phyloP scores from a whole-genome alignment of 768 basidiomycete genomes.

The Lactarius psammicola region DNA sequence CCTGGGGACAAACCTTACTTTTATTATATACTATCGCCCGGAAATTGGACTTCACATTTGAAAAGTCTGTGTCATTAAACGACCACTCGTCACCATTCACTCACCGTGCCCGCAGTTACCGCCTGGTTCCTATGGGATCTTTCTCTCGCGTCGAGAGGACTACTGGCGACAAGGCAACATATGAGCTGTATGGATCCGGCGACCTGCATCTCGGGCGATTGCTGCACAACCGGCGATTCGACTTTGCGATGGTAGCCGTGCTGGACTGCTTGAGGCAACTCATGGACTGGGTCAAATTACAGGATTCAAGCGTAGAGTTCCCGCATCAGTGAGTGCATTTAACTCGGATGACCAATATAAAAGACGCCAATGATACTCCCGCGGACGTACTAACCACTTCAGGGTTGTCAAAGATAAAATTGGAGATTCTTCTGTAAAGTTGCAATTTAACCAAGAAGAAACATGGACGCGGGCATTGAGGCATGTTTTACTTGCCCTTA shows the following conservation, averaged over 20 bases:
- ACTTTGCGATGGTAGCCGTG: constrained; percentile 94
- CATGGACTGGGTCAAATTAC: constrained; percentile 77
- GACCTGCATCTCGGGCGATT: constrained; percentile 86
- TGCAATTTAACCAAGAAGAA: constrained; percentile 95
- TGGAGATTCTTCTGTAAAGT: constrained; percentile 89
- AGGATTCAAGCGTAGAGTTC: constrained; percentile 72
- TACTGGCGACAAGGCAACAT: constrained; percentile 75
- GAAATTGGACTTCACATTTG: constrained; percentile 87
- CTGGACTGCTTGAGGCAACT: constrained; percentile 92
- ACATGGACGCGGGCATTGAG: constrained; percentile 92
- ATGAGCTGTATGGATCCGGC: constrained; percentile 94
- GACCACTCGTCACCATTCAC: constrained; percentile 11
- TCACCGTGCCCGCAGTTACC: constrained; percentile 56
- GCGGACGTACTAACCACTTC: background rate
- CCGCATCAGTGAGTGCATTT: constrained; percentile 73
- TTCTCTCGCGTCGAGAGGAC: constrained; percentile 89
- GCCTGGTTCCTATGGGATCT: constrained; percentile 90
- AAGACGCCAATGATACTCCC: background rate
- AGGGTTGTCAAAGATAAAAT: constrained; percentile 92
- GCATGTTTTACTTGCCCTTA: constrained; percentile 85
- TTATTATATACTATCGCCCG: constrained; percentile 87
- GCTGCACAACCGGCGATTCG: constrained; percentile 93
- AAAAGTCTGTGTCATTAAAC: constrained; percentile 53
- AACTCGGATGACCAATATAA: background rate
- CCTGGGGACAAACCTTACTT: constrained; percentile 95